Evolutionary conservation across 306 rosid species (phyloP), one percentile per base, ranked within the genome.

Genomic region (Quercus engelmannii): DNA sequence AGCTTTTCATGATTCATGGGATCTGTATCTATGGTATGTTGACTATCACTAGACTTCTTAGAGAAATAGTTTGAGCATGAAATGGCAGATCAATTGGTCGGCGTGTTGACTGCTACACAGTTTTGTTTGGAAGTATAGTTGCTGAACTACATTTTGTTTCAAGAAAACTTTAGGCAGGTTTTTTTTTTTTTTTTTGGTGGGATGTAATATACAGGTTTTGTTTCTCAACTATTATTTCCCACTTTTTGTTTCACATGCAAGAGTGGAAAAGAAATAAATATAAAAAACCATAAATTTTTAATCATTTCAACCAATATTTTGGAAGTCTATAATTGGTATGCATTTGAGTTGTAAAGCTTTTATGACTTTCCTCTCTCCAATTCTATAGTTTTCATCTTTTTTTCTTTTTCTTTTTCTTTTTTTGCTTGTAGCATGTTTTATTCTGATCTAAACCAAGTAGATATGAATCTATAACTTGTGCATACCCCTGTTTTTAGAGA

Each of bases 1-100:
- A 74, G 63, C 78, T 79, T 87, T 75, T 71, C 81, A 55, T 85
- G 81, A 86, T 41, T 56, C 57, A 25, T 76, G 80, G 52, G 74
- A 68, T 84, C 63, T 30, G 11, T 72, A 59, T 78, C 13, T 23
- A 49, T 35, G 51, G 82, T 81, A 54, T 80, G 83, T 81, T 49
- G 51, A 35, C 30, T 58, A 58, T 68, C 78, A 65, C 73, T 69
- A 2, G 57, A 23, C 30, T 58, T 25, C 4, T 14, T 52, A 59
- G 8, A 17, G 23, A 26, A 26, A 30, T 61, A 10, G 15, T 28
- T 78, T 67, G 74, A 77, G 76, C 69, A 43, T 69, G 74, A 59
- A 55, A 67, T 71, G 68, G 38, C 76, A 73, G 31, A 51, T 54
- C 18, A 69, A 49, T 72, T n/a, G 19, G 28, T 68, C 59, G 20